Percentiles rank a stretch among this genome's conserved stretches.
Conservation (phyloP, 768 basidiomycete genomes). For the Russula emetica region DNA sequence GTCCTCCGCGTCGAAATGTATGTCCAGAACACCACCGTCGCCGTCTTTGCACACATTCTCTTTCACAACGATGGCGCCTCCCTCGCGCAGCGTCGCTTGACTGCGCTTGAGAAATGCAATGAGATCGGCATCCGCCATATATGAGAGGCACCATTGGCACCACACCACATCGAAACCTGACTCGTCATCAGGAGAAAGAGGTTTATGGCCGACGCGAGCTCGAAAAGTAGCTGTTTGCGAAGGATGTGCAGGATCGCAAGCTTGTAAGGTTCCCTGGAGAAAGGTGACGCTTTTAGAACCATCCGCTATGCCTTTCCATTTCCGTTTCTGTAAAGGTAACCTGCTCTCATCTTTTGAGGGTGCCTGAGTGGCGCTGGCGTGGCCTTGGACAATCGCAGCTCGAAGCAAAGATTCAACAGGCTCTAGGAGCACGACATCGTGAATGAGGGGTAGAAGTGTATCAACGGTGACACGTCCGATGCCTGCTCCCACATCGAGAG, state of each 20-base stretch:
- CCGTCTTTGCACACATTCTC: slow-evolving; percentile 78
- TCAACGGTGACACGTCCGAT: slow-evolving; percentile 88
- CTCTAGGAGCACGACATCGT: slow-evolving; percentile 85
- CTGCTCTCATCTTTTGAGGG: slow-evolving; percentile 25
- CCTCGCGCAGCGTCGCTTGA: slow-evolving; percentile 53
- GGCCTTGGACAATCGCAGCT: slow-evolving; percentile 53
- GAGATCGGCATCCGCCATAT: slow-evolving; percentile 73
- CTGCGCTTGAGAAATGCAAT: slow-evolving; percentile 68
- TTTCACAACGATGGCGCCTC: slow-evolving; percentile 78
- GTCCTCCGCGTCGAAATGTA: slow-evolving; percentile 78
- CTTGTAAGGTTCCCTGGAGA: slow-evolving; percentile 74
- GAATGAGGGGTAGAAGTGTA: slow-evolving; percentile 84
- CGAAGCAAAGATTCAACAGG: slow-evolving; percentile 76
- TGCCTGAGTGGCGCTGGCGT: slow-evolving; percentile 34
- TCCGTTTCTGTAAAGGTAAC: slow-evolving; percentile 20
- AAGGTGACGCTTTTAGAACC: slow-evolving; percentile 70
- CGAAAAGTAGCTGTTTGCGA: slow-evolving; percentile 44
- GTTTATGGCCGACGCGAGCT: slow-evolving; percentile 64
- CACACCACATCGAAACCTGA: slow-evolving; percentile 84
- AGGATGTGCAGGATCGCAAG: slow-evolving; percentile 64
- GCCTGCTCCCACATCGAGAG: slow-evolving; percentile 91
- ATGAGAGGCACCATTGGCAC: slow-evolving; percentile 97
- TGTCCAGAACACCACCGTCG: slow-evolving; percentile 45
- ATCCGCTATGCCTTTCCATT: slow-evolving; percentile 68
- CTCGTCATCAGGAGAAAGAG: slow-evolving; percentile 41